phyloP scores from a whole-genome alignment of 2,329 filamentous ascomycete species.

The Diplodia seriata region DNA sequence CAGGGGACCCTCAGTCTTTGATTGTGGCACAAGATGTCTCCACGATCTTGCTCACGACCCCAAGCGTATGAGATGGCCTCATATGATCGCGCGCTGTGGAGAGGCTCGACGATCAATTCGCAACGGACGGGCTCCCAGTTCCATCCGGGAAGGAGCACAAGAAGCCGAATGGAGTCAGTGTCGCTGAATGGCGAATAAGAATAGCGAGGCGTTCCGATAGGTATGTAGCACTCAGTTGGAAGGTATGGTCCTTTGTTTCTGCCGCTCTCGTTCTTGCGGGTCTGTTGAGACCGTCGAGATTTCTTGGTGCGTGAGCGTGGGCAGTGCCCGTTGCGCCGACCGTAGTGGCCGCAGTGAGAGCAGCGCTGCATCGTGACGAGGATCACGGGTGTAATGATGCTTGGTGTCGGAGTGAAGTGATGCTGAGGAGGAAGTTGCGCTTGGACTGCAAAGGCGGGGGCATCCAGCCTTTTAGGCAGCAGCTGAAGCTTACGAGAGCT shows the following conservation, averaged over 20 bases:
- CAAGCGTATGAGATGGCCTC: conserved; percentile 35
- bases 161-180: background rate
- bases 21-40: conserved; percentile 21
- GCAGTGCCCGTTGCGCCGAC: background rate
- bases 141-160: background rate
- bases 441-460: background rate
- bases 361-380: background rate
- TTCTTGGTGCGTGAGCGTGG: too few relatives aligned
- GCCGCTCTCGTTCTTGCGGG: fast-evolving
- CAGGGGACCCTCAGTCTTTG: conserved; percentile 3
- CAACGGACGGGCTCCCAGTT: background rate
- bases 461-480: background rate
- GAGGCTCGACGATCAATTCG: background rate
- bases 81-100: background rate
- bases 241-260: background rate
- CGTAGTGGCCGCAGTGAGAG: background rate
- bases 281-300: fast-evolving
- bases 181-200: background rate
- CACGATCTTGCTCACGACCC: background rate
- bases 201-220: background rate
- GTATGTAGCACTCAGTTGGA: background rate
- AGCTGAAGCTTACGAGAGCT: background rate
- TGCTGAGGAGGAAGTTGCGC: background rate
- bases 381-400: background rate
- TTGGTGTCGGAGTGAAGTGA: background rate